phyloP scores from a whole-genome alignment of 1,284 basidiomycete species.

The Ganoderma sp. region DNA sequence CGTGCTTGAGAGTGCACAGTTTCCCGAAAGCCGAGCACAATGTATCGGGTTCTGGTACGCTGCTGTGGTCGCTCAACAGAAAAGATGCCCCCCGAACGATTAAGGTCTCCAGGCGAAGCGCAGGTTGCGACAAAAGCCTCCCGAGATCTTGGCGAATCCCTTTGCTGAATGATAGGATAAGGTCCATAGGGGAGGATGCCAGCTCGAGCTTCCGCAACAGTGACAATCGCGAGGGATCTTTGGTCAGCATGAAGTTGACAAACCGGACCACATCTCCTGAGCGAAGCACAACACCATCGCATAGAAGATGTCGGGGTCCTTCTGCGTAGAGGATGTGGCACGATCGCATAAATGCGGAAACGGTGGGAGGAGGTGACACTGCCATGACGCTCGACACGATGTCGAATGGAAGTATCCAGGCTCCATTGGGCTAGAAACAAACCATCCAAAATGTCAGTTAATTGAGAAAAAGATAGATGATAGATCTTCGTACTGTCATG shows the following conservation, averaged over 20 bases:
- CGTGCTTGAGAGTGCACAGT: background rate
- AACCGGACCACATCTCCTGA: background rate
- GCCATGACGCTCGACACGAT: conserved; percentile 7
- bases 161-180: background rate
- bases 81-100: background rate
- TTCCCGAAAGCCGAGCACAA: background rate
- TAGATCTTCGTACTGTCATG: background rate
- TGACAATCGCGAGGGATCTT: background rate
- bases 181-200: background rate
- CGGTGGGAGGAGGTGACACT: background rate
- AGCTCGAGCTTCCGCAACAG: background rate
- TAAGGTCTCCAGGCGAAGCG: background rate
- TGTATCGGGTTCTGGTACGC: background rate
- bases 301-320: conserved; percentile 16
- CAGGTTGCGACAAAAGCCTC: background rate
- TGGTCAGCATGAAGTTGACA: background rate
- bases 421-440: background rate
- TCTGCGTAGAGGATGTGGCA: conserved; percentile 9
- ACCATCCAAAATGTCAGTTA: background rate
- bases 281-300: conserved; percentile 4
- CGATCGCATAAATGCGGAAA: conserved; percentile 15
- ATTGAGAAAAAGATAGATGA: background rate
- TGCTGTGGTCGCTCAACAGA: background rate
- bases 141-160: background rate
- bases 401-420: conserved; percentile 12